Conservation (phyloP, 805 yeast species). For the Candida endomychidarum region DNA sequence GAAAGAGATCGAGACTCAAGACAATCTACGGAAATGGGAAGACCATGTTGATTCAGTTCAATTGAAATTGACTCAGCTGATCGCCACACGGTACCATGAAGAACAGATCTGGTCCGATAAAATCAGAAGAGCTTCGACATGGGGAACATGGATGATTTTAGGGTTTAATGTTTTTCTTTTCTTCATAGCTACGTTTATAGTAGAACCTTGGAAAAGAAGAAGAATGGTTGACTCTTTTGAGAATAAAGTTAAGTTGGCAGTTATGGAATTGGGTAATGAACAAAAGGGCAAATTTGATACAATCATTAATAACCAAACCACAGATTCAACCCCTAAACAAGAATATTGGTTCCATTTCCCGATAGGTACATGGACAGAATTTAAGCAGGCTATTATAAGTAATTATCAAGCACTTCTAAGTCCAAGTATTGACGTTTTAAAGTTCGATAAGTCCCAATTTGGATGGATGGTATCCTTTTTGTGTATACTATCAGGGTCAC, state of each 20-base stretch:
- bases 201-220: conserved; percentile 93
- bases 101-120: conserved; percentile 99
- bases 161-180: conserved; percentile 80
- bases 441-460: conserved; percentile 19
- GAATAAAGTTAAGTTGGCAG: conserved; percentile 58
- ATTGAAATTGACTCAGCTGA: conserved; percentile 67
- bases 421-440: conserved; percentile 15
- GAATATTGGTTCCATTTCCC: conserved; percentile 9
- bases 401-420: conserved; percentile 20
- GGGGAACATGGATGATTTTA: conserved; percentile 94
- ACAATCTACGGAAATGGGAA: conserved; percentile 54
- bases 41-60: conserved; percentile 65
- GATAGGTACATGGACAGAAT: conserved; percentile 19
- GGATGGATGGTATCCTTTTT: conserved; percentile 4
- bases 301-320: conserved; percentile 9
- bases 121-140: conserved; percentile 88
- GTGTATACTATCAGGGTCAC: conserved; percentile 1
- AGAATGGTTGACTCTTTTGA: conserved; percentile 83
- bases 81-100: conserved; percentile 87
- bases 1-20: conserved; percentile 52
- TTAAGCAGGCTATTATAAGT: conserved; percentile 12
- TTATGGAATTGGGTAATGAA: conserved; percentile 19
- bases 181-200: conserved; percentile 74
- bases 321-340: background rate
- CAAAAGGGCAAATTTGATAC: conserved; percentile 14